Base-by-base conservation (phyloP, 768 basidiomycete genomes). In the Mycena kentingensis region DNA sequence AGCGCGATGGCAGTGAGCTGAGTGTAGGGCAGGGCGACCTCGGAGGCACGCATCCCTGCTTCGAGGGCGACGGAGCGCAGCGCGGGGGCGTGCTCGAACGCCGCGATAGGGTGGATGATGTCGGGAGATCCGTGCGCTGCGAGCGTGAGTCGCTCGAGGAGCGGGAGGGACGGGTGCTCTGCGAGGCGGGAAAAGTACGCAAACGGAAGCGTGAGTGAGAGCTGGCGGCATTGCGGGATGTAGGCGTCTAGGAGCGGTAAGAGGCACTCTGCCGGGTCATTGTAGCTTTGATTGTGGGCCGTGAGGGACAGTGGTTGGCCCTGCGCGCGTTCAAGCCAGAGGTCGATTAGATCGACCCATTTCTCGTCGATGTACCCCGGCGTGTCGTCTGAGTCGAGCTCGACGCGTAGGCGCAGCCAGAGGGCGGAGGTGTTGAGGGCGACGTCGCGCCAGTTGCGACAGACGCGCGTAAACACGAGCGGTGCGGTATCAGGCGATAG, bases 91-190 rank as follows among this genome's bases (percentile, higher is more conserved):
- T 55, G 25, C 12, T 12, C 11, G 6, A 55, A 55, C 2, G 44
- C 49, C 24, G 54, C 37, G 31, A 55, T 55, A 31, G 54, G 49
- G 15, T 55, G 28, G 38, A 55, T 46, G 22, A 50, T 55, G 8
- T 55, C 29, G 21, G 54, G 54, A 10, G 49, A 38, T 5, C 49
- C 49, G 21, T 50, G 44, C 1, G 49, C 54, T 13, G 43, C 38
- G 35, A 50, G 43, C 12, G 48, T 46, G 16, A 55, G 37, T 16
- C 44, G 48, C 37, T 50, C 43, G 15, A 55, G 54, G 6, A 39
- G 5, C 5, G 53, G 53, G 15, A 51, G 36, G 16, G 53, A 49
- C 5, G 41, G 5, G 22, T 11, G 21, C 12, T 32, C n/a, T 8
- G 18, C 26, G 35, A 55, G 31, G 5, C 46, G 38, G n/a, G 48